Conservation (phyloP, 1,139 yeast genomes). For the Zygosaccharomyces pseudobailii region DNA sequence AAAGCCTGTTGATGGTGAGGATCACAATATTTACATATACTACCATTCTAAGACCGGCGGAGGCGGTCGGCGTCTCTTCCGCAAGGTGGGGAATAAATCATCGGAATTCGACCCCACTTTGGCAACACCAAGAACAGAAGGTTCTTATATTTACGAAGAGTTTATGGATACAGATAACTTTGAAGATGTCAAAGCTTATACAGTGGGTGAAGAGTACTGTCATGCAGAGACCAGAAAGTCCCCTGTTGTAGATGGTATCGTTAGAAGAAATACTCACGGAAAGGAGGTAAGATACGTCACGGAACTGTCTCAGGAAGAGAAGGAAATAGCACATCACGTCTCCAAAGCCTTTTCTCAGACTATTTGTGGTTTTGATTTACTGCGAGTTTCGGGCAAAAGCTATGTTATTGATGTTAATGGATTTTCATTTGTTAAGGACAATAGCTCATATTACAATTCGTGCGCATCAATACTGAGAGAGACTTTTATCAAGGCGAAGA, state of each 20-base stretch:
- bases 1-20: conserved; percentile 98
- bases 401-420: conserved; percentile 98
- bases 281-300: conserved; percentile 92
- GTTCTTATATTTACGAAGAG: conserved; percentile 87
- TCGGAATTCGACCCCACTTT: conserved; percentile 91
- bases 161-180: conserved; percentile 98
- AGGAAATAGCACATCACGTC: conserved; percentile 71
- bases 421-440: conserved; percentile 95
- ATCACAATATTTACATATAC: conserved; percentile 92
- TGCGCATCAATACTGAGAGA: conserved; percentile 75
- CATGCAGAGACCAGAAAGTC: conserved; percentile 98
- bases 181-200: conserved; percentile 97
- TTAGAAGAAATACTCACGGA: conserved; percentile 94
- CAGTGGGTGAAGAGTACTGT: conserved; percentile 85
- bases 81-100: conserved; percentile 95
- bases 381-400: conserved; percentile 82
- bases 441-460: conserved; percentile 75
- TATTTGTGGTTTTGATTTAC: conserved; percentile 95
- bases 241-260: conserved; percentile 98
- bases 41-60: conserved; percentile 89
- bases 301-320: conserved; percentile 68
- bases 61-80: conserved; percentile 89
- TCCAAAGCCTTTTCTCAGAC: conserved; percentile 80
- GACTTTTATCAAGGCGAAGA: conserved; percentile 59
- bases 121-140: conserved; percentile 72